phyloP scores from a whole-genome alignment of 352 stramenopile species.

The Pythium monospermum region DNA sequence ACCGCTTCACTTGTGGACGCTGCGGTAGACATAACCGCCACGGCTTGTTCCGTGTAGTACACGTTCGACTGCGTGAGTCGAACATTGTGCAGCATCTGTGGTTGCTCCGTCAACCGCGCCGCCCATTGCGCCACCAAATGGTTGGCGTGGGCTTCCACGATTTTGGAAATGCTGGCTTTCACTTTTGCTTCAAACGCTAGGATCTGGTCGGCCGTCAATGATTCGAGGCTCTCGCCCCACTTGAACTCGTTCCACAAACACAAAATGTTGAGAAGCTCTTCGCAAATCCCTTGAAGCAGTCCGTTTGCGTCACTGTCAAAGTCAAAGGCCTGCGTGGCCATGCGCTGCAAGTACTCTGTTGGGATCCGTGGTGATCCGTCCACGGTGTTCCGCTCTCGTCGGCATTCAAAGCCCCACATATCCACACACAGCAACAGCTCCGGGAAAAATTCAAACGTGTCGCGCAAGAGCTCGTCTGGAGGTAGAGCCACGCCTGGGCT shows the following conservation, averaged over 20 bases:
- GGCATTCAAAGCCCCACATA: constrained; percentile 51
- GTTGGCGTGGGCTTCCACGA: constrained; percentile 48
- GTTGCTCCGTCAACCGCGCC: constrained; percentile 32
- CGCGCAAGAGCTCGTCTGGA: constrained; percentile 46
- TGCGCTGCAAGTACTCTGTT: constrained; percentile 37
- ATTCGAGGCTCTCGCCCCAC: constrained; percentile 52
- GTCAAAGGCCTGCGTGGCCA: constrained; percentile 36
- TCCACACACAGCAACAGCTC: constrained; percentile 64
- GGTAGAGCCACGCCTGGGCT: not conserved
- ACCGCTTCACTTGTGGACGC: not conserved
- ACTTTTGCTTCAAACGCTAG: constrained; percentile 57
- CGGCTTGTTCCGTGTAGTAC: constrained; percentile 57
- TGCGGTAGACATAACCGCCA: not conserved
- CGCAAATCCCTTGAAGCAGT: constrained; percentile 56
- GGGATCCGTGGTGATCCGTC: constrained; percentile 35
- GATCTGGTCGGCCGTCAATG: constrained; percentile 40
- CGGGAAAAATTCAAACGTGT: constrained; percentile 68
- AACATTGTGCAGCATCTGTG: constrained; percentile 37
- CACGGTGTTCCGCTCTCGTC: constrained; percentile 1
- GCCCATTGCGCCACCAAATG: constrained; percentile 63
- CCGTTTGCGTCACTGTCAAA: constrained; percentile 60
- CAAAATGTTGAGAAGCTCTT: constrained; percentile 67
- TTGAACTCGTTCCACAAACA: constrained; percentile 80
- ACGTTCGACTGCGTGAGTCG: constrained; percentile 68
- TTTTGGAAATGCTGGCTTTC: constrained; percentile 53